Conservation (phyloP, 1,284 basidiomycete species). For the Kalmanozyma brasiliensis region DNA sequence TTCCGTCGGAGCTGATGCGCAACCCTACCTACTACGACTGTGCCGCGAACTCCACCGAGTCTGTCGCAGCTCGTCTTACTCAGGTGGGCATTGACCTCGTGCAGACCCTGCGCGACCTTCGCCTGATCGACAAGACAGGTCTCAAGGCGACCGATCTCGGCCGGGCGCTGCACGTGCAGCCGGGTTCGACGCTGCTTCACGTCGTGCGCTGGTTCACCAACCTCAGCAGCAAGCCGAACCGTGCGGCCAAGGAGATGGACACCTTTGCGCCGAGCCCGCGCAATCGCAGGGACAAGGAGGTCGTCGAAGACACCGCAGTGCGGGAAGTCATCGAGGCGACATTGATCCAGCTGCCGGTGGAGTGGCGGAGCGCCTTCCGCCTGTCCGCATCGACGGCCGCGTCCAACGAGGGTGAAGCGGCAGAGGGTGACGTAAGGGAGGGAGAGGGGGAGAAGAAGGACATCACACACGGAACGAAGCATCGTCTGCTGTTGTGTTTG, state of each 20-base stretch:
- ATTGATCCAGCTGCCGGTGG: slow-evolving; percentile 21
- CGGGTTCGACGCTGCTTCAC: slow-evolving; percentile 42
- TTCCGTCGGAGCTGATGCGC: slow-evolving; percentile 76
- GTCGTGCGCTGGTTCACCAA: slow-evolving; percentile 34
- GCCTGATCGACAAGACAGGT: slow-evolving; percentile 16
- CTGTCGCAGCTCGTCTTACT: slow-evolving; percentile 38
- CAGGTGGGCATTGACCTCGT: slow-evolving; percentile 22
- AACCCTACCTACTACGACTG: slow-evolving; percentile 91
- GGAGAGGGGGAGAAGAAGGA: neutral
- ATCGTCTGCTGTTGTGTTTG: slow-evolving; percentile 34
- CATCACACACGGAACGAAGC: slow-evolving; percentile 27
- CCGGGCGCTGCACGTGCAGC: slow-evolving; percentile 33
- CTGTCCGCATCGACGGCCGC: slow-evolving; percentile 13
- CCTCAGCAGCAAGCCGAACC: slow-evolving; percentile 14
- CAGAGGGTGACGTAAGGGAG: slow-evolving; percentile 1
- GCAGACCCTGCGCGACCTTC: slow-evolving; percentile 26
- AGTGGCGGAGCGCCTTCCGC: slow-evolving; percentile 45
- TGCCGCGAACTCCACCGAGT: slow-evolving; percentile 6
- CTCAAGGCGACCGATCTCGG: slow-evolving; percentile 36
- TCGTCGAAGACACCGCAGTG: slow-evolving; percentile 9
- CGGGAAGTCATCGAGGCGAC: slow-evolving; percentile 40
- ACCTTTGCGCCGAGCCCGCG: slow-evolving; percentile 20
- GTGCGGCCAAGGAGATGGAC: slow-evolving; percentile 36
- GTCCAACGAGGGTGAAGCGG: slow-evolving; percentile 3
- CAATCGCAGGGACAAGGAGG: slow-evolving; percentile 14